Percentiles rank a stretch among this genome's conserved stretches.
These are phyloP conservation scores for Candida tetrigidarum DNA, from an alignment of 1,139 yeast species.

Conservation along the genomic window DNA sequence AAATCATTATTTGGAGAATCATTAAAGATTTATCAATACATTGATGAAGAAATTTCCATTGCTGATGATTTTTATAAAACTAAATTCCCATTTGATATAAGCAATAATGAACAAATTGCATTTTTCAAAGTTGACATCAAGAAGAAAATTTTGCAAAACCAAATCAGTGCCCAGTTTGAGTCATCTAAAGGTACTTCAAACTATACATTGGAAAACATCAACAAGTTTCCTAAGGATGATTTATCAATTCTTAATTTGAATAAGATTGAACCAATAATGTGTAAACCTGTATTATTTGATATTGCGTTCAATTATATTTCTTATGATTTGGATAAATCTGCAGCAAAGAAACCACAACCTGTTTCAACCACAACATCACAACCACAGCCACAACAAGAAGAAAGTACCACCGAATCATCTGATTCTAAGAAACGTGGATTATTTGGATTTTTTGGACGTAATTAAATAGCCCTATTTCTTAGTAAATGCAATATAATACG, in stretches of 20 bases:
- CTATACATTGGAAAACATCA: constrained; percentile 53
- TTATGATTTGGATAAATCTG: constrained; percentile 28
- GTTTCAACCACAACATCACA: too few species aligned
- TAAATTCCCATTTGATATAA: constrained; percentile 43
- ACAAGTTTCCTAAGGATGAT: constrained; percentile 44
- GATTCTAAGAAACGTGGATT: constrained; percentile 32
- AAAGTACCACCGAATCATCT: constrained; percentile 24
- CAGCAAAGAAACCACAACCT: neutral
- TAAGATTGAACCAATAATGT: constrained; percentile 57
- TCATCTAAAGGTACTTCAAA: constrained; percentile 16
- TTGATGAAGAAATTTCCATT: constrained; percentile 26
- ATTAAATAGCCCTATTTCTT: constrained; percentile 14
- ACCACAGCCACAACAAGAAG: constrained; percentile 3
- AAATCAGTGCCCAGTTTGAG: constrained; percentile 56
- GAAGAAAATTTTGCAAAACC: constrained; percentile 41
- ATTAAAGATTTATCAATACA: constrained; percentile 51
- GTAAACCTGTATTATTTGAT: constrained; percentile 91
- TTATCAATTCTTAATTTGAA: constrained; percentile 53
- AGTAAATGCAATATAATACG: neutral
- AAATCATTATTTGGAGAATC: constrained; percentile 54
- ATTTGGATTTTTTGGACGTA: constrained; percentile 49
- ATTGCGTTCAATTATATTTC: constrained; percentile 82
- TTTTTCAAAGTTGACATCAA: constrained; percentile 31
- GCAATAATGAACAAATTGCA: constrained; percentile 37
- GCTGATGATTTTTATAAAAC: constrained; percentile 27